A percentile compares a stretch with the other conserved stretches of the same genome.
Conservation (phyloP, 2,329 filamentous ascomycete genomes). For the Colletotrichum chlorophyti region DNA sequence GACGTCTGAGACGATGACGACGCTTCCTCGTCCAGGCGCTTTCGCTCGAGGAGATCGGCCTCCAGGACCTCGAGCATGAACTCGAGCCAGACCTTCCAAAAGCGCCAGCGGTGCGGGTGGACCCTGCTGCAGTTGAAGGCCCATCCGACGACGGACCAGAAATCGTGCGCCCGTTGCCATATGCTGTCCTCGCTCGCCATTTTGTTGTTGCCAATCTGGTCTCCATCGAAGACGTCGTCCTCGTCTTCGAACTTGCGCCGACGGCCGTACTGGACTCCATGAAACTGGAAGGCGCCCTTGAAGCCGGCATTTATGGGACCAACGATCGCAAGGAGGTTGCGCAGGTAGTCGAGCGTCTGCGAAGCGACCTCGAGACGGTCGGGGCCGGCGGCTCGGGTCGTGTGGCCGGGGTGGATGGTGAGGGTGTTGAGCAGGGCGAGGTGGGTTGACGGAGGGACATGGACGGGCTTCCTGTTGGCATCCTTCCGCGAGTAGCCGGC, state of each 20-base stretch:
- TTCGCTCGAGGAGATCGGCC: slow-evolving; percentile 68
- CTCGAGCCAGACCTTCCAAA: slow-evolving; percentile 82
- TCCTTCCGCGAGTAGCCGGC: slow-evolving; percentile 50
- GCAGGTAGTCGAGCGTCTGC: slow-evolving; percentile 74
- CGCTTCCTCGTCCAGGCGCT: slow-evolving; percentile 52
- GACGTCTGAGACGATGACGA: slow-evolving; percentile 23
- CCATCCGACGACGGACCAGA: slow-evolving; percentile 92
- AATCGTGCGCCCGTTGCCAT: slow-evolving; percentile 80
- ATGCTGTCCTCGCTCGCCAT: slow-evolving; percentile 71
- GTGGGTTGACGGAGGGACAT: slow-evolving; percentile 74
- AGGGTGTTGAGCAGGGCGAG: slow-evolving; percentile 81
- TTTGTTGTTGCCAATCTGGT: slow-evolving; percentile 57
- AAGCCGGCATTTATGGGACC: slow-evolving; percentile 77
- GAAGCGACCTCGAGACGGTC: slow-evolving; percentile 70
- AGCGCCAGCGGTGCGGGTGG: slow-evolving; percentile 77
- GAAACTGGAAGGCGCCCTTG: slow-evolving; percentile 75
- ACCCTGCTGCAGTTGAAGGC: slow-evolving; percentile 82
- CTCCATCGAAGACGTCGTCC: slow-evolving; percentile 53
- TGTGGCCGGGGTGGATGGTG: slow-evolving; percentile 81
- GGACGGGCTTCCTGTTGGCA: slow-evolving; percentile 50
- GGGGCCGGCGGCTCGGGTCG: slow-evolving; percentile 70
- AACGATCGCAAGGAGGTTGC: slow-evolving; percentile 67
- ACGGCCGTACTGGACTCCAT: slow-evolving; percentile 47
- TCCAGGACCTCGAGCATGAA: slow-evolving; percentile 82
- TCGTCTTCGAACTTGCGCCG: slow-evolving; percentile 46